Base-by-base conservation (phyloP, 164 flowering plant species). In the Hamamelis virginiana region DNA sequence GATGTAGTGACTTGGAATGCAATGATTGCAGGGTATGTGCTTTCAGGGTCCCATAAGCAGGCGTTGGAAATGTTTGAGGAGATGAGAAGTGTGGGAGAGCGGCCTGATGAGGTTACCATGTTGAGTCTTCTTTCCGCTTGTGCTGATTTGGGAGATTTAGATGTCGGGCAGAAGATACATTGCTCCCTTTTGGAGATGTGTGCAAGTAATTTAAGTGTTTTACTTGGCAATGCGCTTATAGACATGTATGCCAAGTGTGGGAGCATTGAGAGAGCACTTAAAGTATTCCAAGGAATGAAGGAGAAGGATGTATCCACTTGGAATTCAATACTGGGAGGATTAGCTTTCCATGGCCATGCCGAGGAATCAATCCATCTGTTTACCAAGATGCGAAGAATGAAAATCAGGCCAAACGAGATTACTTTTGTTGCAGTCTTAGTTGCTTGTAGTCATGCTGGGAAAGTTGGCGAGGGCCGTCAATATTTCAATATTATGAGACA, bases 211-310 rank as follows among this genome's bases (percentile, higher is more conserved):
- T 47, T 81, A 46, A 79, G 81, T 51, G 64, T 72, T 44, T 16
- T 85, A 62, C 71, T 83, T 25, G 80, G 88, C 14, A 89, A 89
- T 80, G 89, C 87, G 18, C 82, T 87, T 53, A 80, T 89, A 52
- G 85, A 87, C 76, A 84, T 89, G 90, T 89, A 89, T 72, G 85
- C 89, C 15, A 89, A 87, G 79, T 87, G 91, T 67, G 90, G 94
- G 19, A 85, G 85, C 68, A 85, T 87, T 59, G 83, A 64, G 64
- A 77, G 57, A 22, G 85, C 91, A 22, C 59, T 80, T 1, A 71
- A 74, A 41, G 91, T 89, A 43, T 87, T 87, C 67, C 59, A 62
- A 28, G 72, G 73, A 53, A 83, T 87, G 88, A 77, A 71, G 66
- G 81, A 82, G 63, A 87, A 59, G 72, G 91, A 87, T 68, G 79